Base-by-base conservation (phyloP, 768 basidiomycete species). In the Pleurotus ostreatus region DNA sequence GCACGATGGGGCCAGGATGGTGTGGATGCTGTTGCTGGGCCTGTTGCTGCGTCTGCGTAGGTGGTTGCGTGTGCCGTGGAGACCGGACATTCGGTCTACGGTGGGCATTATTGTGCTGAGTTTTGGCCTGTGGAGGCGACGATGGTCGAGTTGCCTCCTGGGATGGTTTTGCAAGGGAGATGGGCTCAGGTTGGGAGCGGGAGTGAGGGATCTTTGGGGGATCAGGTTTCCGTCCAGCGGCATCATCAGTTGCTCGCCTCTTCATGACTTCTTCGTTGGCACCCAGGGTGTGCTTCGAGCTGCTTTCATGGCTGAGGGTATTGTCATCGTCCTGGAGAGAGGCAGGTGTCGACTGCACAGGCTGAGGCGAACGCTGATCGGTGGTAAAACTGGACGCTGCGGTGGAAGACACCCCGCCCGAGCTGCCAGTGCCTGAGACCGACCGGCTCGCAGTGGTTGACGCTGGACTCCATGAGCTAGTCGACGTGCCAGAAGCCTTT, bases 1-100 rank as follows among this genome's bases (percentile, higher is more conserved):
- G 78, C 2, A 83, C 69, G 49, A 91, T 90, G 2, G 82, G 83
- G 0, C 87, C 88, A 1, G 89, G 89, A 60, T 86, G 88, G 46
- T 84, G 77, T 39, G 74, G 76, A 56, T 75, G 74, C 6, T 63
- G 52, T 39, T 59, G 69, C 15, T 25, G 56, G 22, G 37, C 23
- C 11, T 60, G 43, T 12, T 56, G 55, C 25, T 40, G 56, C n/a
- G 20, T 43, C 12, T 55, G 51, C 16, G 55, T 23, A 38, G 30
- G 16, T 25, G 57, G 34, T 39, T 39, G 45, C 11, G 56, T 26
- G 5, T 55, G 49, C 4, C 34, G 59, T n/a, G 38, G 55, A 9
- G 46, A 57, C 43, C 20, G 55, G 34, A 56, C 13, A 44, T 20
- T 23, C 41, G 48, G 46, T 30, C 53, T 15, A 18, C 45, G 54